These are phyloP conservation scores for Pythium dissotocum DNA, from an alignment of 352 stramenopile species.

Conservation along the genomic window DNA sequence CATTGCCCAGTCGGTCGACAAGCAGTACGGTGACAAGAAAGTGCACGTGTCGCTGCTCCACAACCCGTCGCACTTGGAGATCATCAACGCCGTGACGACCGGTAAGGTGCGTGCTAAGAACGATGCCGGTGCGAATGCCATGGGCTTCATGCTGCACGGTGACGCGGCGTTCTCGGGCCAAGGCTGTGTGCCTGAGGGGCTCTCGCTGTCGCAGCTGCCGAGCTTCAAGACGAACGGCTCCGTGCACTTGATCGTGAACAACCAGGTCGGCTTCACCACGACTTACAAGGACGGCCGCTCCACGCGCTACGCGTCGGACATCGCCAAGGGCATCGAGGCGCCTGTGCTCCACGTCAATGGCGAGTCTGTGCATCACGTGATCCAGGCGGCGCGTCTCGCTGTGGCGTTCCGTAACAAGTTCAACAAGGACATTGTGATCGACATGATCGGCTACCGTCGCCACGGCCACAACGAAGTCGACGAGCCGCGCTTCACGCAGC, in stretches of 20 bases:
- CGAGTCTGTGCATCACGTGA: conserved; percentile 76
- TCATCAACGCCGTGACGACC: conserved; percentile 83
- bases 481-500: conserved; percentile 88
- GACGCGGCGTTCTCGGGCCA: conserved; percentile 87
- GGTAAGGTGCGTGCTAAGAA: conserved; percentile 87
- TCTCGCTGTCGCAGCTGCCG: conserved; percentile 77
- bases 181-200: conserved; percentile 76
- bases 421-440: conserved; percentile 85
- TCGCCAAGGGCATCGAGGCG: conserved; percentile 80
- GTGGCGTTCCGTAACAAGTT: conserved; percentile 85
- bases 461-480: conserved; percentile 92
- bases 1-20: conserved; percentile 77
- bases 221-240: conserved; percentile 77
- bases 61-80: conserved; percentile 89
- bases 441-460: conserved; percentile 81
- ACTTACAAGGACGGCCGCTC: conserved; percentile 75
- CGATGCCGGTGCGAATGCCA: conserved; percentile 60
- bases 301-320: conserved; percentile 83
- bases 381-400: conserved; percentile 71
- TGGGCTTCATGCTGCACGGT: conserved; percentile 85
- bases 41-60: conserved; percentile 86
- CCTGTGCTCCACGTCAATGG: conserved; percentile 90
- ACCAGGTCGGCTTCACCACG: conserved; percentile 91
- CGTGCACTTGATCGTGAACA: conserved; percentile 89
- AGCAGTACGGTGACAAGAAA: conserved; percentile 49